Base-by-base conservation (phyloP, 768 basidiomycete genomes). In the Tylopilus plumbeoviolaceoides region DNA sequence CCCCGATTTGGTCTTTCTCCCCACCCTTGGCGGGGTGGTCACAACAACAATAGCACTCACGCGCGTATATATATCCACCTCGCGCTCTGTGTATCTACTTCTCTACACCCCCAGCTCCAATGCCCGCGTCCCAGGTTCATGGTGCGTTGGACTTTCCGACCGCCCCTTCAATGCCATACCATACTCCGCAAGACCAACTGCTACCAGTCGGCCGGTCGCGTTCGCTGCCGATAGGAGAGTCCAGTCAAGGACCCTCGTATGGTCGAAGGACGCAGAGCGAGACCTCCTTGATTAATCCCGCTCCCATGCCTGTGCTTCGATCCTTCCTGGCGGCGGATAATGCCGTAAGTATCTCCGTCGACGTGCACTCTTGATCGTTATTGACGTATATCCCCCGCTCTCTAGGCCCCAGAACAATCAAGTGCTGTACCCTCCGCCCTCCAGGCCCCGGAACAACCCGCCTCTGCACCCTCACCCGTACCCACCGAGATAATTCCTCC, bases 401-500 rank as follows among this genome's bases (percentile, higher is more conserved):
- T 31, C 4, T 45, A 64, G 54, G 47, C 56, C 47, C 17, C 47
- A 31, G 57, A 60, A 21, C 54, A 51, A 45, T 39, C 57, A 17
- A 31, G 15, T 9, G 8, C 5, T 15, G 15, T 21, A 14, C 20
- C 25, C 25, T 47, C 36, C 35, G 21, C n/a, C 43, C 4, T 38
- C 8, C 48, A 63, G 43, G 43, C 56, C 42, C 21, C 48, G 39
- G 58, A 60, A 25, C 53, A 52, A 45, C 38, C 55, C 14, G 25
- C 55, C 12, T 56, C 63, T 15, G 59, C 67, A 14, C 67, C 71
- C 6, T 71, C 70, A 4, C 68, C 66, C 17, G 67, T 67, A 0
- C 65, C 68, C 4, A 69, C 68, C 9, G 68, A 69, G 48, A 69
- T 69, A n/a, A 65, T 70, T 14, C 50, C 69, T n/a, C 18, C 52